phyloP scores from a whole-genome alignment of 108 stramenopile species.

The Cyclotella baltica region DNA sequence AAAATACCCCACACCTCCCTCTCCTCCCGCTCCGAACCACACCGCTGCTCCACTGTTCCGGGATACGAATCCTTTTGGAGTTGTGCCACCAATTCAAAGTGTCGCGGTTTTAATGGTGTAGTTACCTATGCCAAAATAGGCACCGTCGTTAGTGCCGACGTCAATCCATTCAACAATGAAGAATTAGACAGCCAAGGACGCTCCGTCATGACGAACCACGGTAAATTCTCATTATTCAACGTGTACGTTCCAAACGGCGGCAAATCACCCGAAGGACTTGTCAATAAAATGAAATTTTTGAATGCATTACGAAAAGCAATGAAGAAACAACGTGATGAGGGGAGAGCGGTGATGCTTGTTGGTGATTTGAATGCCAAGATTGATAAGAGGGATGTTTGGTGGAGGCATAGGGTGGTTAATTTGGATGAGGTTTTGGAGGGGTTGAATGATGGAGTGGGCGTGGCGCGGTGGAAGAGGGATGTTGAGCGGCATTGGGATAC shows the following conservation, averaged over 20 bases:
- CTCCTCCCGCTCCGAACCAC: constrained; percentile 69
- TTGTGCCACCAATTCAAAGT: constrained; percentile 66
- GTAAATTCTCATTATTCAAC: constrained; percentile 86
- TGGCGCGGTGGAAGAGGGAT: constrained; percentile 78
- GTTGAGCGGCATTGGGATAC: constrained; percentile 66
- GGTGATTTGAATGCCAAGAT: constrained; percentile 91
- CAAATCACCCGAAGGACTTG: constrained; percentile 44
- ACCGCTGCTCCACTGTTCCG: constrained; percentile 57
- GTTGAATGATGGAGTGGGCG: neutral
- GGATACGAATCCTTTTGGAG: constrained; percentile 91
- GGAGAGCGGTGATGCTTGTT: constrained; percentile 80
- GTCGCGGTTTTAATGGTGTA: constrained; percentile 88
- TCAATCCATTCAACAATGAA: constrained; percentile 55
- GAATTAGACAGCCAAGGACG: constrained; percentile 90
- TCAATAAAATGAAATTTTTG: constrained; percentile 85
- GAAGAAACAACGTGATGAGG: constrained; percentile 59
- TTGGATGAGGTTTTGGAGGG: constrained; percentile 62
- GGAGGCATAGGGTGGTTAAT: constrained; percentile 65
- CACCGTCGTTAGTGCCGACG: constrained; percentile 58
- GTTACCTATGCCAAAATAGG: constrained; percentile 84
- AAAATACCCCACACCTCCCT: constrained; percentile 82
- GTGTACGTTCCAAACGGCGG: constrained; percentile 89
- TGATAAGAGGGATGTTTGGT: constrained; percentile 64
- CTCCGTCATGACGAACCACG: constrained; percentile 93
- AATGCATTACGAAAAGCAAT: constrained; percentile 80